Base-by-base conservation (phyloP, 2,329 filamentous ascomycete species). In the Cercospora zeina region DNA sequence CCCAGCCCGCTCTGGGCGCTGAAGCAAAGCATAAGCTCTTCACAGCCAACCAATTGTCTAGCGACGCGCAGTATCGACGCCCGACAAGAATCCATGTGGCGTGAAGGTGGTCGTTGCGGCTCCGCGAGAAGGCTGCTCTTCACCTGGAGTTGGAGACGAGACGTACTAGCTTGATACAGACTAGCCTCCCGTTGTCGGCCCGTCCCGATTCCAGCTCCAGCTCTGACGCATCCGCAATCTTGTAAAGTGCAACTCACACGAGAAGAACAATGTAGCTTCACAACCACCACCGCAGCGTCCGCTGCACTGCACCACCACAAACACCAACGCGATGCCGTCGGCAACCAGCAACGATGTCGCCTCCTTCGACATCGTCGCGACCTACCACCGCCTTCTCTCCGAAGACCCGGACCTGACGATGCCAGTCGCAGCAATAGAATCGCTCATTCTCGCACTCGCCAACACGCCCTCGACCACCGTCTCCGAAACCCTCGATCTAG, bases 391-490 rank as follows among this genome's bases (percentile, higher is more conserved):
- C 54, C 83, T 89, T 54, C 83, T 90, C 63, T 73, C 73, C 62
- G 82, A 84, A 56, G 92, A 97, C 75, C 83, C 89, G 10, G 90
- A 96, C 65, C 84, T 97, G 58, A 97, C 93, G 36, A 97, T 96
- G 86, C 93, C 95, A 66, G 90, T 99, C 59, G 95, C 95, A 19
- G 92, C 93, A 62, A 96, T 96, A 74, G 91, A 96, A 79, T 88
- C 92, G 30, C 84, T 99, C 63, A 95, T 97, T 69, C 86, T 89
- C 73, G 88, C 95, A 64, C 89, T 97, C 63, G 88, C 89, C 72
- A 84, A 89, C 67, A 89, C 88, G 50, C 87, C 88, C 65, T 88
- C 91, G 6, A 89, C 88, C 21, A 99, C 95, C 62, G 91, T 96
- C 71, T 93, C 89, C 78, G 95, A 99, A 80, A 97, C 93, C 36